phyloP scores from a whole-genome alignment of 306 rosid genomes.

The Canavalia ensiformis region DNA sequence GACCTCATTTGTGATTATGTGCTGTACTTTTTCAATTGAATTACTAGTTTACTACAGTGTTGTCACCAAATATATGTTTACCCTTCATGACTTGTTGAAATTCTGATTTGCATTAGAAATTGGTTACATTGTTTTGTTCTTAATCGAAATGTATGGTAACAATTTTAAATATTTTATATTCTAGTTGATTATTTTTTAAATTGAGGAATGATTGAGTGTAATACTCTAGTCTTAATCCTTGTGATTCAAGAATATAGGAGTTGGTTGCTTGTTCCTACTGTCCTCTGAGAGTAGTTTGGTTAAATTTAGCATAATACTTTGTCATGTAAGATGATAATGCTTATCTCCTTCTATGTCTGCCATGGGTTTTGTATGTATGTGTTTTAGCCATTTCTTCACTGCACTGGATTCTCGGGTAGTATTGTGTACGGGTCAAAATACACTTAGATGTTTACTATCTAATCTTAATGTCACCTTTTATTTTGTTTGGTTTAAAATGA shows the following conservation, averaged over 20 bases:
- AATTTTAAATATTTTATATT: background rate
- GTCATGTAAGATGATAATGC: constrained; percentile 19
- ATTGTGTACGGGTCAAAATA: constrained; percentile 4
- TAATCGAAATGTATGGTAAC: background rate
- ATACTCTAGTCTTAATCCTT: background rate
- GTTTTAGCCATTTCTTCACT: constrained; percentile 10
- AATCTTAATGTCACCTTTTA: background rate
- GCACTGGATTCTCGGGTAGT: constrained; percentile 1
- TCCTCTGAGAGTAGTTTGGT: background rate
- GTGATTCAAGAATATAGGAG: constrained; percentile 19
- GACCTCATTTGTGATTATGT: background rate
- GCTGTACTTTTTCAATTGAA: background rate
- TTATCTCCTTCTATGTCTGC: background rate
- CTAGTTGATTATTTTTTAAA: constrained; percentile 24
- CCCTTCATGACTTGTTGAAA: background rate
- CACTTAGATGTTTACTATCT: background rate
- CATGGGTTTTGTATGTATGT: background rate
- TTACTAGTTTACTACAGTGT: background rate
- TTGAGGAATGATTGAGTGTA: constrained; percentile 10
- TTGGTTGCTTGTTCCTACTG: background rate
- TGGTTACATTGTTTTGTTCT: background rate
- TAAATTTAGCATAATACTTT: background rate
- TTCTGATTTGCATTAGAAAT: constrained; percentile 1
- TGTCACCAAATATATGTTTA: constrained; percentile 2
- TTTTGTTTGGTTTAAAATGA: constrained; percentile 8